A percentile compares a stretch with the other conserved stretches of the same genome.
These are phyloP conservation scores for Tylopilus subfusipes DNA, from an alignment of 768 basidiomycete species.

Conservation along the genomic window DNA sequence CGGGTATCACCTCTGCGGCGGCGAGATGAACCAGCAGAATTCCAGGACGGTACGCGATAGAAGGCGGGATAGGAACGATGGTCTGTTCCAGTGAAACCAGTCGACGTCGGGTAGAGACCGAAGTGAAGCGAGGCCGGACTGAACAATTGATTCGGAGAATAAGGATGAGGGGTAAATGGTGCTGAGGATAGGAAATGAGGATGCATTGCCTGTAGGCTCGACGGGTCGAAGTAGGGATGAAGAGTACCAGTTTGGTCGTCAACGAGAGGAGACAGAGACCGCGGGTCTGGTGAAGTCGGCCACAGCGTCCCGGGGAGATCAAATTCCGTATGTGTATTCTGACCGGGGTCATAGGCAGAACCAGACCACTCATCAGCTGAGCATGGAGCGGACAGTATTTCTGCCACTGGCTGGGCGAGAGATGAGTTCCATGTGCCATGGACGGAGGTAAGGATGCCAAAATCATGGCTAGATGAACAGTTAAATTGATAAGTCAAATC, in stretches of 20 bases:
- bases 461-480: not conserved
- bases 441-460: too few species aligned
- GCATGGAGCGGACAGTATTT: not conserved
- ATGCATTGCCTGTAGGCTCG: not conserved
- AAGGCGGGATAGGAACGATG: not conserved
- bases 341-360: not conserved
- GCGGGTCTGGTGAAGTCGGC: not conserved
- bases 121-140: not conserved
- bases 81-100: not conserved
- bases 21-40: not conserved
- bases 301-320: not conserved
- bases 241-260: too few species aligned
- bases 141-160: not conserved
- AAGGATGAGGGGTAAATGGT: too few species aligned
- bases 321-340: not conserved
- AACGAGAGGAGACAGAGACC: not conserved
- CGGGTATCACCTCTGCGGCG: not conserved
- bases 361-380: not conserved
- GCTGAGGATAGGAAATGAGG: not conserved
- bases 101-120: not conserved
- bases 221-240: not conserved
- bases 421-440: not conserved
- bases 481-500: not conserved
- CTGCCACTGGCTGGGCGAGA: not conserved
- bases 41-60: not conserved